Evolutionary conservation across 140 eudicot genomes (phyloP).

Genomic region (Ambrosia hybrid): DNA sequence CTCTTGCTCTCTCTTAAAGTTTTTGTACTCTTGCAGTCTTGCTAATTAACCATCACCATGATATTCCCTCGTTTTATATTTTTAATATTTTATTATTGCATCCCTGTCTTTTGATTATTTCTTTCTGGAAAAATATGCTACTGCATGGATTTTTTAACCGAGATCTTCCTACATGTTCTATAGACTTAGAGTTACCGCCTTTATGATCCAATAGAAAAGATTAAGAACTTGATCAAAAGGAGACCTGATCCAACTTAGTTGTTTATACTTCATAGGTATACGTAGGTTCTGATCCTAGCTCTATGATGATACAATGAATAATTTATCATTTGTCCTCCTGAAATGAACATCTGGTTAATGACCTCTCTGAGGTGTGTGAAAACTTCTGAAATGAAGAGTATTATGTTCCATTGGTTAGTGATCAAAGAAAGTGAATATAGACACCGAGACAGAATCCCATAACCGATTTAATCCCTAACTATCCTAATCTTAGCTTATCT

Average conservation of each 20-base stretch:
- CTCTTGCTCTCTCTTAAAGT: neutral
- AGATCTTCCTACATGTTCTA: neutral
- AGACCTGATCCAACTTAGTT: neutral
- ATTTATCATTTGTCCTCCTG: no score
- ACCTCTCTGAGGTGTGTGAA: neutral
- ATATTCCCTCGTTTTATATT: neutral
- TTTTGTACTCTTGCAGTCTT: neutral
- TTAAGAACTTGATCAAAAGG: neutral
- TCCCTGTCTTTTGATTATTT: neutral
- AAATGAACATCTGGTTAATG: neutral
- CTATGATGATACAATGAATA: no score
- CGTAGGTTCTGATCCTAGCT: neutral
- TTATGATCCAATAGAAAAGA: neutral
- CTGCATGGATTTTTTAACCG: neutral
- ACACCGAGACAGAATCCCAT: no score
- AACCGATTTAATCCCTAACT: no score
- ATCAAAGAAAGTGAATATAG: no score
- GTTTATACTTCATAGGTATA: neutral
- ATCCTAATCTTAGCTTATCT: no score
- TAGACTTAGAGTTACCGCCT: neutral
- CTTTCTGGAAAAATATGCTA: neutral
- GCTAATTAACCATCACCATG: conserved; percentile 5
- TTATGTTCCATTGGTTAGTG: no score
- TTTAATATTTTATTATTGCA: neutral
- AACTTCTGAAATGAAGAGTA: neutral